These are phyloP conservation scores for Yamadazyma jaroonii DNA, from an alignment of 1,139 yeast genomes.

Conservation along the genomic window DNA sequence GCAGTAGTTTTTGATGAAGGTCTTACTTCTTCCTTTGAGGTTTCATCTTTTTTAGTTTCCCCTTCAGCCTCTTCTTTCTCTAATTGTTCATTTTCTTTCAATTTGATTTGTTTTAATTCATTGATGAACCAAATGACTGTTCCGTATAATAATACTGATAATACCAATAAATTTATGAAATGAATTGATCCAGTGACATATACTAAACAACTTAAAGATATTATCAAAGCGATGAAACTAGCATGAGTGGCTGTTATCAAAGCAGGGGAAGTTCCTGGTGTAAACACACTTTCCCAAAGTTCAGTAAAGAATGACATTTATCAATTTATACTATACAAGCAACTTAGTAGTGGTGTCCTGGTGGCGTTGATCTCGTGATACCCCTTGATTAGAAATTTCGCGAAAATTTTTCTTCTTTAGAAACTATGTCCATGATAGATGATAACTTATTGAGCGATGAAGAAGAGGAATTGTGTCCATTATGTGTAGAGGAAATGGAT, in stretches of 20 bases:
- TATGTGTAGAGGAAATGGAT: slow-evolving; percentile 97
- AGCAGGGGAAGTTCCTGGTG: slow-evolving; percentile 95
- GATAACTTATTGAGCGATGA: slow-evolving; percentile 69
- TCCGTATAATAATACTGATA: slow-evolving; percentile 72
- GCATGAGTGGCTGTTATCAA: slow-evolving; percentile 61
- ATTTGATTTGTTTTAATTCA: slow-evolving; percentile 59
- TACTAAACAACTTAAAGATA: slow-evolving; percentile 56
- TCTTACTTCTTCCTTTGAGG: neutral
- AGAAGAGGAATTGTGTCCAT: slow-evolving; percentile 83
- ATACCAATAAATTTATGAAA: slow-evolving; percentile 66
- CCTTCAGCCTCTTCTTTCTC: slow-evolving; percentile 10
- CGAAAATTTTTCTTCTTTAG: slow-evolving; percentile 6
- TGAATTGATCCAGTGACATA: slow-evolving; percentile 70
- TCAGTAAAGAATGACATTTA: slow-evolving; percentile 53
- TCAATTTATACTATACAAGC: too few relatives aligned
- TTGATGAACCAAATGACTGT: slow-evolving; percentile 83
- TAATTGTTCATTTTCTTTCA: slow-evolving; percentile 21
- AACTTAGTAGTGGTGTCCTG: too few relatives aligned
- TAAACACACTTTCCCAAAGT: slow-evolving; percentile 86
- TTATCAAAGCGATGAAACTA: slow-evolving; percentile 29
- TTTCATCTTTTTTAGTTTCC: slow-evolving; percentile 2
- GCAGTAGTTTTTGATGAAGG: slow-evolving; percentile 1
- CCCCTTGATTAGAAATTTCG: slow-evolving; percentile 1
- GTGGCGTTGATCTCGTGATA: too few relatives aligned
- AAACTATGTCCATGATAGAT: slow-evolving; percentile 24